These are phyloP conservation scores for Yamadazyma atlantica DNA, from an alignment of 1,139 yeast species.

Conservation along the genomic window DNA sequence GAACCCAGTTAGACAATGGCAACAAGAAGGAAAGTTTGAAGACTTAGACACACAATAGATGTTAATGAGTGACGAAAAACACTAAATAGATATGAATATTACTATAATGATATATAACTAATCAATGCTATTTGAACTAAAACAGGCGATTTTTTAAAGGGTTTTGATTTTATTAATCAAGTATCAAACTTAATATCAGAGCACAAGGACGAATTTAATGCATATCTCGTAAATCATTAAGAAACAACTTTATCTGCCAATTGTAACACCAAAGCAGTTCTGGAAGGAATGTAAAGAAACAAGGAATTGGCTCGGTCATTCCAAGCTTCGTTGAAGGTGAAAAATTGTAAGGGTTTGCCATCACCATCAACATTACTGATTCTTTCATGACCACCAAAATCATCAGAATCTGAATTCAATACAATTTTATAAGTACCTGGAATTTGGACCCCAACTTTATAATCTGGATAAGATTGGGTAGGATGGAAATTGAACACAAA, in stretches of 20 bases:
- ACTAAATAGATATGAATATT: background rate
- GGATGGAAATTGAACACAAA: conserved; percentile 92
- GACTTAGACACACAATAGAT: conserved; percentile 11
- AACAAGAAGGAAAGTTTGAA: conserved; percentile 33
- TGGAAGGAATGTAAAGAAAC: conserved; percentile 80
- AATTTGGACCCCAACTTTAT: conserved; percentile 81
- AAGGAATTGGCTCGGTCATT: conserved; percentile 73
- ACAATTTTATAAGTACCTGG: conserved; percentile 77
- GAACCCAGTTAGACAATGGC: conserved; percentile 42
- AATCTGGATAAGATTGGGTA: conserved; percentile 77
- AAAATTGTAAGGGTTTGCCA: conserved; percentile 44
- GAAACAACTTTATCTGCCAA: conserved; percentile 14
- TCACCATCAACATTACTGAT: conserved; percentile 52
- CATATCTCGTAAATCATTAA: conserved; percentile 1
- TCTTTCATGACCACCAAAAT: conserved; percentile 82
- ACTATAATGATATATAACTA: background rate
- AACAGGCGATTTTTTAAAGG: background rate
- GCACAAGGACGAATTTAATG: too few relatives aligned
- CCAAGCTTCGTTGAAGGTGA: conserved; percentile 78
- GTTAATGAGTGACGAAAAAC: background rate
- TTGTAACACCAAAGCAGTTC: conserved; percentile 66
- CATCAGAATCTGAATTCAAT: conserved; percentile 67
- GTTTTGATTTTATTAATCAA: background rate
- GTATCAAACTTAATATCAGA: background rate
- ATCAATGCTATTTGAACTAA: background rate